These are phyloP conservation scores for Artemisia annua DNA, from an alignment of 129 eudicot genomes.

Conservation along the genomic window DNA sequence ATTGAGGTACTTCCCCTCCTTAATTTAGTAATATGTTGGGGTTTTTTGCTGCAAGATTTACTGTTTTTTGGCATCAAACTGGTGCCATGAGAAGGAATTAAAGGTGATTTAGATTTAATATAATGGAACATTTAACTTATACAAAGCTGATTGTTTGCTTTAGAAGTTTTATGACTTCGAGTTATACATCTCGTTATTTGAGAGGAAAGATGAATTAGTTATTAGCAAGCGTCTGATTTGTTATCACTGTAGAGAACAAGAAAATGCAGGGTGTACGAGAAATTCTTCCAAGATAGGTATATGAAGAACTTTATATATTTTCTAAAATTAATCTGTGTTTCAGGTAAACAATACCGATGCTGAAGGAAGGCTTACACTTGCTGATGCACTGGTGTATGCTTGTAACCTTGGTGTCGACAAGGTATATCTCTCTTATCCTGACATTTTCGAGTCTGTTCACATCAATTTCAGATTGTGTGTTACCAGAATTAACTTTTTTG, in stretches of 20 bases:
- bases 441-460: not conserved
- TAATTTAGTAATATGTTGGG: too few species aligned
- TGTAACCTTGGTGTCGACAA: slow-evolving; percentile 97
- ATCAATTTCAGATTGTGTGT: not conserved
- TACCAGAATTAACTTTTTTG: not conserved
- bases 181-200: too few species aligned
- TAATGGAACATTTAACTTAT: too few species aligned
- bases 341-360: slow-evolving; percentile 99
- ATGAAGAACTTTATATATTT: not conserved
- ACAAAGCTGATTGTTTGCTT: too few species aligned
- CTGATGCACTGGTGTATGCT: slow-evolving; percentile 97
- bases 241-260: too few species aligned
- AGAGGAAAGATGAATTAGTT: too few species aligned
- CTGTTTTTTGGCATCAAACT: too few species aligned
- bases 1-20: slow-evolving; percentile 59
- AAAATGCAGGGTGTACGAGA: not conserved
- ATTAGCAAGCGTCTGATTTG: too few species aligned
- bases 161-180: too few species aligned
- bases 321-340: slow-evolving; percentile 9
- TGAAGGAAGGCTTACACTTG: slow-evolving; percentile 99
- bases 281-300: not conserved
- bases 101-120: too few species aligned
- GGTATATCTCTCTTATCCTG: slow-evolving; percentile 42
- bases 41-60: not conserved
- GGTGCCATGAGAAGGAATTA: too few species aligned